phyloP scores from a whole-genome alignment of 495 filamentous ascomycete species.

The Lepraria neglecta region DNA sequence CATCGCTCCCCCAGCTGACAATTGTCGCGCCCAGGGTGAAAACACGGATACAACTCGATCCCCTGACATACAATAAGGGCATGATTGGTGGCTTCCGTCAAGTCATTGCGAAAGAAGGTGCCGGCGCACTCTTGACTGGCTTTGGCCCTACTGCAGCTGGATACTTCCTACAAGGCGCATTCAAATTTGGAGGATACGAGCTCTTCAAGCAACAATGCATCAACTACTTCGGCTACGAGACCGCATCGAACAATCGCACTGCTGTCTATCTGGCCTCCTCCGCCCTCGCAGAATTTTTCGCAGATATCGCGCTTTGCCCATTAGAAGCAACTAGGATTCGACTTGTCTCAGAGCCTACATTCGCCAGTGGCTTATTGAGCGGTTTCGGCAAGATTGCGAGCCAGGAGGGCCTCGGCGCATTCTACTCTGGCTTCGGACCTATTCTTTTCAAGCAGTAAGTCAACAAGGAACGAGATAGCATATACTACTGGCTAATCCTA shows the following conservation, averaged over 20 bases:
- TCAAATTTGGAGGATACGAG: constrained; percentile 95
- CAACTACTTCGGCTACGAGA: constrained; percentile 73
- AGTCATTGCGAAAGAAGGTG: constrained; percentile 78
- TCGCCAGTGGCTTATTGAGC: constrained; percentile 71
- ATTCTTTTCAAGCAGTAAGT: constrained; percentile 95
- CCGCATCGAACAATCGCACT: constrained; percentile 77
- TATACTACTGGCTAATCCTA: constrained; percentile 7
- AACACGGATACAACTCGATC: constrained; percentile 91
- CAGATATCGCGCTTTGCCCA: constrained; percentile 88
- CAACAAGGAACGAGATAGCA: neutral
- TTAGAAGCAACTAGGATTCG: constrained; percentile 92
- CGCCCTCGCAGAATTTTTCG: constrained; percentile 83
- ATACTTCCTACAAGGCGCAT: constrained; percentile 90
- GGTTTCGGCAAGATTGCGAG: constrained; percentile 82
- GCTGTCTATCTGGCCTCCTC: constrained; percentile 83
- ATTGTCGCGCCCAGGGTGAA: constrained; percentile 65
- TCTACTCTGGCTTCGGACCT: constrained; percentile 92
- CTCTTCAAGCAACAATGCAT: constrained; percentile 92
- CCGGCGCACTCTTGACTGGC: constrained; percentile 81
- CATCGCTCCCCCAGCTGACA: neutral
- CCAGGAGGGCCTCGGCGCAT: constrained; percentile 77
- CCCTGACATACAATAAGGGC: constrained; percentile 80
- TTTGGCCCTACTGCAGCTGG: constrained; percentile 81
- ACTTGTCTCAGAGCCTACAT: constrained; percentile 85
- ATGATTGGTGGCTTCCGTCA: constrained; percentile 81